phyloP scores from a whole-genome alignment of 768 basidiomycete species.

The Phylloporus sp. region DNA sequence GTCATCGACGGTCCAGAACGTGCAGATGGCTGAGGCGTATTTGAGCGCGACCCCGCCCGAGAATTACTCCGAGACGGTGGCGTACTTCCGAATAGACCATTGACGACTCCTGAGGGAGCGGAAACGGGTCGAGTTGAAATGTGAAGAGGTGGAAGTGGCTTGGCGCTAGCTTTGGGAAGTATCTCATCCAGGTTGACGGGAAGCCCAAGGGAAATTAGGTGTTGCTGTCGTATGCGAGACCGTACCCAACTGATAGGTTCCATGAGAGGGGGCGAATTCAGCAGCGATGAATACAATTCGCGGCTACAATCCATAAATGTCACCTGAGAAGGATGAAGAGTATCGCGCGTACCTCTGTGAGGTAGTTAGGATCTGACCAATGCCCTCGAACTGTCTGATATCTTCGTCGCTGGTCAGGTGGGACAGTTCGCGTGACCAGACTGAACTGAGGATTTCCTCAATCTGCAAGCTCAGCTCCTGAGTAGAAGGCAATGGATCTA shows the following conservation, averaged over 20 bases:
- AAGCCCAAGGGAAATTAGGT: slow-evolving; percentile 86
- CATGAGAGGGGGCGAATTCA: slow-evolving; percentile 68
- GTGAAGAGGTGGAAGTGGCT: slow-evolving; percentile 72
- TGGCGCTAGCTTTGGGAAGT: slow-evolving; percentile 60
- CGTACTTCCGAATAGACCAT: slow-evolving; percentile 28
- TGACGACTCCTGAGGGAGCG: slow-evolving; percentile 65
- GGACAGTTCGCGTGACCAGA: slow-evolving; percentile 58
- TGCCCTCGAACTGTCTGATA: slow-evolving; percentile 77
- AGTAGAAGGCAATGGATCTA: slow-evolving; percentile 63
- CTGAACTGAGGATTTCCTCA: slow-evolving; percentile 57
- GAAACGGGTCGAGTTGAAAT: slow-evolving; percentile 82
- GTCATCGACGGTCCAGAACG: slow-evolving; percentile 29
- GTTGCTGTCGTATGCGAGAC: slow-evolving; percentile 85
- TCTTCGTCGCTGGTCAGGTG: slow-evolving; percentile 61
- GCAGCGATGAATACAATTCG: slow-evolving; percentile 66
- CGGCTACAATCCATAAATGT: slow-evolving; percentile 51
- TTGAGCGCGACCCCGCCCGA: slow-evolving; percentile 48
- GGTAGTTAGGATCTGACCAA: slow-evolving; percentile 72
- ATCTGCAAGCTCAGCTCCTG: slow-evolving; percentile 58
- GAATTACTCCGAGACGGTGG: slow-evolving; percentile 40
- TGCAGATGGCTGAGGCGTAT: slow-evolving; percentile 42
- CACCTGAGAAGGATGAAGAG: slow-evolving; percentile 20
- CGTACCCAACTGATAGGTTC: slow-evolving; percentile 94
- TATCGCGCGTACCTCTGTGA: slow-evolving; percentile 57
- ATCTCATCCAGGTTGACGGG: slow-evolving; percentile 96